Conservation (phyloP, 192 early-diverging fungal genomes). For the Coemansia sp. region DNA sequence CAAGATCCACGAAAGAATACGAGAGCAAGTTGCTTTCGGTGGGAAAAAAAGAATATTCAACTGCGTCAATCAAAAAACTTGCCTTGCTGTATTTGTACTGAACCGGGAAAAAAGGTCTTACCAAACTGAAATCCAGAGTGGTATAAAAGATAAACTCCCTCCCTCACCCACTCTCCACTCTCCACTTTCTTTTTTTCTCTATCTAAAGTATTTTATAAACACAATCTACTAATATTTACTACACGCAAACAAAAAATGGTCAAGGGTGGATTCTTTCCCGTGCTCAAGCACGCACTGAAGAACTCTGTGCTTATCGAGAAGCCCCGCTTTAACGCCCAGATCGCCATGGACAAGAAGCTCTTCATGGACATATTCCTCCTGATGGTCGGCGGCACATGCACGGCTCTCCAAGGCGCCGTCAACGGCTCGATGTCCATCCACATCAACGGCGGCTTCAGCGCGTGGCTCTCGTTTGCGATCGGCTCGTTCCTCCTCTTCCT, state of each 20-base stretch:
- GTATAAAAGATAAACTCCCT: no score
- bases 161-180: background rate
- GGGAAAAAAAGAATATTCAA: no score
- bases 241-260: no score
- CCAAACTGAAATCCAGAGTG: no score
- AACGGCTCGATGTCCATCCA: conserved; percentile 47
- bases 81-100: no score
- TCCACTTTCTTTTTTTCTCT: background rate
- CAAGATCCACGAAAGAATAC: no score
- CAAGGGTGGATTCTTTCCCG: conserved; percentile 31
- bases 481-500: conserved; percentile 44
- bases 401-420: conserved; percentile 39
- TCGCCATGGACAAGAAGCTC: conserved; percentile 46
- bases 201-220: background rate
- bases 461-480: conserved; percentile 50
- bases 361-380: conserved; percentile 38
- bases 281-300: conserved; percentile 38
- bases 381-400: conserved; percentile 42
- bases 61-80: no score
- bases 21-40: no score
- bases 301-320: conserved; percentile 38
- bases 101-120: no score
- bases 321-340: conserved; percentile 33
- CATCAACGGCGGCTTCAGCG: conserved; percentile 43
- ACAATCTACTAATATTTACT: background rate